These are phyloP conservation scores for Cryptococcus maquisensis DNA, from an alignment of 1,284 basidiomycete genomes.

Conservation along the genomic window DNA sequence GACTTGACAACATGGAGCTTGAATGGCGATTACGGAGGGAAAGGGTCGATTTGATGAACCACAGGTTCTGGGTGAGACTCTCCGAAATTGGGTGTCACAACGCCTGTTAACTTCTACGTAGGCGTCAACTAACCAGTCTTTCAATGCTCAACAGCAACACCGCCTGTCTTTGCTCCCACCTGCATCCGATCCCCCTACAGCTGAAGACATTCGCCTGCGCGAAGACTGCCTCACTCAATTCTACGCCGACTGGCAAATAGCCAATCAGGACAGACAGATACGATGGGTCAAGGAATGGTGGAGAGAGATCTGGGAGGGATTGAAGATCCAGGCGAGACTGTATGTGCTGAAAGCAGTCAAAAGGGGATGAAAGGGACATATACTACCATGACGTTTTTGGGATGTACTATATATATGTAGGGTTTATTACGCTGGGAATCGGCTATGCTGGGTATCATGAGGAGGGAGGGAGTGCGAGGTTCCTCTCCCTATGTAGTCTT, in stretches of 20 bases:
- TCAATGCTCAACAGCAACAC: slow-evolving; percentile 31
- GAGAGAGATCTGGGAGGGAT: slow-evolving; percentile 39
- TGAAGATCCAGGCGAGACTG: slow-evolving; percentile 38
- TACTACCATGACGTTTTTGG: not conserved
- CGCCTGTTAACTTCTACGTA: slow-evolving; percentile 5
- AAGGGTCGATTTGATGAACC: slow-evolving; percentile 43
- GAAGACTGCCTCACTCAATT: slow-evolving; percentile 40
- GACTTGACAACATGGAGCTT: slow-evolving; percentile 35
- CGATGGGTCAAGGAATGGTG: slow-evolving; percentile 45
- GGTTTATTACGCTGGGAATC: not conserved
- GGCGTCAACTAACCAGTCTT: slow-evolving; percentile 36
- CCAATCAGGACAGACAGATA: slow-evolving; percentile 30
- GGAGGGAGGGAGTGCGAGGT: slow-evolving; percentile 15
- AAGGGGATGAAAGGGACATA: slow-evolving; percentile 1
- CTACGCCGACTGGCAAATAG: slow-evolving; percentile 46
- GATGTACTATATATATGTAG: not conserved
- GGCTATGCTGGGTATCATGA: not conserved
- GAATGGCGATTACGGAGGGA: slow-evolving; percentile 39
- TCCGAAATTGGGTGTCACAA: not conserved
- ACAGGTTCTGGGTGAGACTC: slow-evolving; percentile 43
- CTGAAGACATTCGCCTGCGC: slow-evolving; percentile 25
- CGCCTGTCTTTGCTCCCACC: slow-evolving; percentile 34
- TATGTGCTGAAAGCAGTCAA: slow-evolving; percentile 21
- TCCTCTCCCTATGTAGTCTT: slow-evolving; percentile 5
- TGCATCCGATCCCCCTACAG: slow-evolving; percentile 30